Base-by-base conservation (phyloP, 805 yeast genomes). In the Yarrowia divulgata region DNA sequence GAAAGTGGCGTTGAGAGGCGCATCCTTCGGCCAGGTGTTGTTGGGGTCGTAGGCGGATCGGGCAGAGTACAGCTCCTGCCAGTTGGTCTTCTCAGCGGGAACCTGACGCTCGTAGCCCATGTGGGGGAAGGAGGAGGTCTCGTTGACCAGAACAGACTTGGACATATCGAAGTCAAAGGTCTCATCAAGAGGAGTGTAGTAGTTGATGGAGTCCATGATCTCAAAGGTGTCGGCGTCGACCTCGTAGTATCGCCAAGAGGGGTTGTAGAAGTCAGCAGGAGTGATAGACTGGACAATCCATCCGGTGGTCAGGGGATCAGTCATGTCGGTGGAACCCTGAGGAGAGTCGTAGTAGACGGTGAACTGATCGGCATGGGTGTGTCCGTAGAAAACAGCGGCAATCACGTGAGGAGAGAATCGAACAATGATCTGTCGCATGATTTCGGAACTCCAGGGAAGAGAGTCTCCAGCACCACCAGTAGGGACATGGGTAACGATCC, bases 401-500 rank as follows among this genome's bases (percentile, higher is more conserved):
- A 89, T 86, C 8, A 89, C 87, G 74, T 83, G 82, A 18, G 90
- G 91, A 43, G 89, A 85, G 76, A 88, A 89, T 77, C 93, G 82
- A 73, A 86, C 87, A 32, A 89, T 81, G 50, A 88, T 85, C 71
- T 85, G 84, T 40, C 82, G 79, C 71, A 87, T 84, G 35, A 86
- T 78, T 69, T 84, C 81, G 23, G 90, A 83, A 68, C 85, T 88
- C 52, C 87, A 79, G 16, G 93, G 92, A 58, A 89, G 78, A 23
- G 88, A 83, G 73, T 87, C 90, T 19, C 84, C 78, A 9, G 39
- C 39, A 1, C 79, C 79, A 16, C 79, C 79, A 14, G 82, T 81
- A 50, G 93, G 91, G 69, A 89, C 85, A 76, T 89, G 93, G 18
- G 90, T 86, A 72, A 87, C 81, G 69, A 89, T 81, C 93, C 93